phyloP scores from a whole-genome alignment of 2,329 filamentous ascomycete genomes.

The Xylariaceae sp. region DNA sequence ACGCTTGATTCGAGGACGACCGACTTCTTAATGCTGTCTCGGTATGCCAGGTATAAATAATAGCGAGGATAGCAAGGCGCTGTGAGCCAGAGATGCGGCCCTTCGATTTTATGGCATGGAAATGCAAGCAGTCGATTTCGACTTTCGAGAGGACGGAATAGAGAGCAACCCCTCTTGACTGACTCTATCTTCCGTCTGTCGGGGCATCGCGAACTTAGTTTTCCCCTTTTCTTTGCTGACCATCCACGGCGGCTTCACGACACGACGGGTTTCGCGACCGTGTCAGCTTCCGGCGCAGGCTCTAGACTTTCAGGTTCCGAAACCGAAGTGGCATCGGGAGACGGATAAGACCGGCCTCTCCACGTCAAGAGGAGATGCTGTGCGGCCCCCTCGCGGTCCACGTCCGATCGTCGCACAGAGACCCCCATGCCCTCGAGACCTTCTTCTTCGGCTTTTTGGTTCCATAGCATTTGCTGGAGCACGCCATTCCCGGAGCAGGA shows the following conservation, averaged over 20 bases:
- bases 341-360: slow-evolving; percentile 37
- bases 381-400: slow-evolving; percentile 25
- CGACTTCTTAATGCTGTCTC: background rate
- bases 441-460: slow-evolving; percentile 53
- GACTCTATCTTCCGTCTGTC: background rate
- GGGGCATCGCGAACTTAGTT: background rate
- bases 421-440: slow-evolving; percentile 58
- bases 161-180: background rate
- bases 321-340: background rate
- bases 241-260: background rate
- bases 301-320: background rate
- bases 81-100: background rate
- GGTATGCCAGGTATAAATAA: background rate
- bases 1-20: background rate
- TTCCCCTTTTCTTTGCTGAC: background rate
- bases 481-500: slow-evolving; percentile 53
- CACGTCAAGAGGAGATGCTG: slow-evolving; percentile 46
- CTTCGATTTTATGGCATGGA: background rate
- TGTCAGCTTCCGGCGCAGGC: background rate
- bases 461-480: slow-evolving; percentile 68
- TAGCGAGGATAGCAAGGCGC: too few species aligned
- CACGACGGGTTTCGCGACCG: background rate
- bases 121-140: background rate
- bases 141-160: background rate
- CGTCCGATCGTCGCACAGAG: slow-evolving; percentile 23